These are phyloP conservation scores for Diplogelasinospora grovesii DNA, from an alignment of 495 filamentous ascomycete genomes.

Conservation along the genomic window DNA sequence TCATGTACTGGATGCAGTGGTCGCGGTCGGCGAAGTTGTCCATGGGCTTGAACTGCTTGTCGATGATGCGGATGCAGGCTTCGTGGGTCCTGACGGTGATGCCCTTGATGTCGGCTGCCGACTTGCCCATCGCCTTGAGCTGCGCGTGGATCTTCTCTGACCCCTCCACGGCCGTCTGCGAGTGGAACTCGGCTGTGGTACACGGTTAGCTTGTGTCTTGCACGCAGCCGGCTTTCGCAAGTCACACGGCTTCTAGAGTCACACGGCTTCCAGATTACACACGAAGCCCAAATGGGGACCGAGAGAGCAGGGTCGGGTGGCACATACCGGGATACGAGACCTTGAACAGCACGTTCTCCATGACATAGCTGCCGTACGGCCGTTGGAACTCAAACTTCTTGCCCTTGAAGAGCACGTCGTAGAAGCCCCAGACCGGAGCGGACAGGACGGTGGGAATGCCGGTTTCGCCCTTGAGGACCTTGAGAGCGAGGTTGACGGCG, in stretches of 20 bases:
- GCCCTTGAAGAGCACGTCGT: constrained; percentile 94
- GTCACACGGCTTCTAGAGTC: too few species aligned
- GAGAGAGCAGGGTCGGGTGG: not conserved
- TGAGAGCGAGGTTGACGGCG: constrained; percentile 88
- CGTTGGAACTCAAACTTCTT: constrained; percentile 94
- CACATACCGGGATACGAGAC: constrained; percentile 86
- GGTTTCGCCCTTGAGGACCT: constrained; percentile 86
- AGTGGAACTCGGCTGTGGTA: constrained; percentile 85
- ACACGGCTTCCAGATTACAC: too few species aligned
- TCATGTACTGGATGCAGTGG: constrained; percentile 99
- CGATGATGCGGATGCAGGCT: constrained; percentile 96
- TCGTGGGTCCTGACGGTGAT: constrained; percentile 95
- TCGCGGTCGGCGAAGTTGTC: constrained; percentile 99
- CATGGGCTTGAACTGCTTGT: constrained; percentile 99
- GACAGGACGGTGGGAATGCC: constrained; percentile 89
- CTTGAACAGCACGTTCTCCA: constrained; percentile 99
- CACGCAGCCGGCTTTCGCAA: constrained; percentile 4
- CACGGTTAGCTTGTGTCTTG: not conserved
- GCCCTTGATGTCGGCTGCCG: constrained; percentile 86
- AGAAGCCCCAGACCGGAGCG: constrained; percentile 95
- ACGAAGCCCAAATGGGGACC: too few species aligned
- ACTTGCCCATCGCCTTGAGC: constrained; percentile 79
- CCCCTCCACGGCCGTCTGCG: constrained; percentile 94
- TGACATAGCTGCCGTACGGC: constrained; percentile 94
- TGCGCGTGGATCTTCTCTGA: constrained; percentile 79